These are phyloP conservation scores for Suillus weaverae DNA, from an alignment of 768 basidiomycete species.

Conservation along the genomic window DNA sequence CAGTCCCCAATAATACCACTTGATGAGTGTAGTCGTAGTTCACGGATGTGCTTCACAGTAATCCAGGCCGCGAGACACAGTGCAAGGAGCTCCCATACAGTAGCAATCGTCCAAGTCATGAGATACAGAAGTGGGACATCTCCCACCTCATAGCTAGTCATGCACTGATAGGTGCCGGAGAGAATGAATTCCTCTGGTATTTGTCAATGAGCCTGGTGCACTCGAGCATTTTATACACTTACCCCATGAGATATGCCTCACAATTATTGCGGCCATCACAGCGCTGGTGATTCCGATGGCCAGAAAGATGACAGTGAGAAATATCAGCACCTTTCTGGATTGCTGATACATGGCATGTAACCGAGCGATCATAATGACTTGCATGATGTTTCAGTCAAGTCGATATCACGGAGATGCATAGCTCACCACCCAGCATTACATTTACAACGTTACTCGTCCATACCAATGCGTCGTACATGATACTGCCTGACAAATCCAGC, in stretches of 20 bases:
- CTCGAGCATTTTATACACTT: background rate
- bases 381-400: background rate
- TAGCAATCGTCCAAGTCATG: background rate
- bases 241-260: background rate
- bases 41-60: too few relatives aligned
- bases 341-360: background rate
- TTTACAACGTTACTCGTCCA: background rate
- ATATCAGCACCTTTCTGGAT: background rate
- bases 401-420: background rate
- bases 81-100: background rate
- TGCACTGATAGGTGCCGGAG: background rate
- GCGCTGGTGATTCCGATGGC: background rate
- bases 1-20: too few relatives aligned
- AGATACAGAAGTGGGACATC: background rate
- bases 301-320: background rate
- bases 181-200: background rate
- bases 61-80: too few relatives aligned
- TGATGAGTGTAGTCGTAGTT: too few relatives aligned
- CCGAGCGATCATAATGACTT: background rate
- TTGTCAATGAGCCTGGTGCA: background rate
- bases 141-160: rapidly evolving
- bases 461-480: background rate
- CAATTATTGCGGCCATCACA: background rate
- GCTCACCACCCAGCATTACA: background rate
- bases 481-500: background rate